Evolutionary conservation across 352 stramenopile species (phyloP), one percentile per base, ranked within the genome.

Genomic region (Globisporangium barbulae): DNA sequence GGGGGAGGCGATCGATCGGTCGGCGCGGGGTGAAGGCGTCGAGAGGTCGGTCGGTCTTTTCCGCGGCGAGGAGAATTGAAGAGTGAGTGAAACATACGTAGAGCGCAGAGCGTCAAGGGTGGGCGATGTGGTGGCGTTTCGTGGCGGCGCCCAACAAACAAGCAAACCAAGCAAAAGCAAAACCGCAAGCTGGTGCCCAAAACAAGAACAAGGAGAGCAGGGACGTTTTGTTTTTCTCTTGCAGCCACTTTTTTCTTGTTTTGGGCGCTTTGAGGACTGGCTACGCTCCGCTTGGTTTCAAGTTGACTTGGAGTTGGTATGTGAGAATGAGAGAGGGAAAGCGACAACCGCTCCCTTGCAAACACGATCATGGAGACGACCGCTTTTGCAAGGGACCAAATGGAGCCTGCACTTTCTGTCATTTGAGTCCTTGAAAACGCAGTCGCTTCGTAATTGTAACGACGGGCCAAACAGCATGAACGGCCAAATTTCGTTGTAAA

Each of bases 1-100:
- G 31, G 31, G 12, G 35, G 15, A 42, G 50, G 50, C 17, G 12
- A 48, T 35, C 22, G 44, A 50, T 50, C 47, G 10, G n/a, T 53
- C 47, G 47, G 47, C 22, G 47, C 13, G 47, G 47, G 13, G 41
- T 47, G 10, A 5, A 33, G 22, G 30, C 52, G 52, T 58, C 52
- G 52, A 58, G 52, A 58, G 55, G 37, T 61, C 55, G 42, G 42
- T 21, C 19, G 42, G 35, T 41, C 35, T 41, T 61, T 59, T 39
- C 55, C 42, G 37, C 55, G 22, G 55, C 22, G 55, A 19, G n/a
- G 55, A 10, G 52, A 53, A 52, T 61, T 52, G 55, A 52, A 61
- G 55, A 61, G 37, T 61, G 55, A 61, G 55, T 13, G 55, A 61
- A 52, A 37, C 17, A 39, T 21, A 28, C 37, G 55, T 15, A 48